phyloP scores from a whole-genome alignment of 768 basidiomycete species.

The Serpula lacrymans region DNA sequence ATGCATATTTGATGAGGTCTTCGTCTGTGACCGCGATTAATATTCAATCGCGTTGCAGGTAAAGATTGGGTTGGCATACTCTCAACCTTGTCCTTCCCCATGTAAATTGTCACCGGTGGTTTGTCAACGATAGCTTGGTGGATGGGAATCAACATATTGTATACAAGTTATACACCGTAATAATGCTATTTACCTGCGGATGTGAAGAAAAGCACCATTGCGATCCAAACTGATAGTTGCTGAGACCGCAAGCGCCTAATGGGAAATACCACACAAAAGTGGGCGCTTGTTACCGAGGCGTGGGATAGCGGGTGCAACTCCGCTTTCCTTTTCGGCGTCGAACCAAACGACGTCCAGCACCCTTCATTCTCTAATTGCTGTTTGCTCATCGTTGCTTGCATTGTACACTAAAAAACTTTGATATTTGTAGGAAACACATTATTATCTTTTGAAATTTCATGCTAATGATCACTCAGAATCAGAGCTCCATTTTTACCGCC shows the following conservation, averaged over 20 bases:
- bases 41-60: too few relatives aligned
- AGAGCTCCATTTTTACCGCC: background rate
- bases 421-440: background rate
- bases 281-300: background rate
- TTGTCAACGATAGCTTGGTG: conserved; percentile 58
- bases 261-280: background rate
- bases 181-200: conserved; percentile 38
- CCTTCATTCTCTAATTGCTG: conserved; percentile 1
- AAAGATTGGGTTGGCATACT: conserved; percentile 48
- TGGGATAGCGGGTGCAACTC: background rate
- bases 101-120: conserved; percentile 76
- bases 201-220: conserved; percentile 66
- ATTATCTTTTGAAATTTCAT: background rate
- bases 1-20: conserved; percentile 89
- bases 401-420: background rate
- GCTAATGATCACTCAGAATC: conserved; percentile 2
- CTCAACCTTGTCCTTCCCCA: conserved; percentile 97
- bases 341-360: background rate
- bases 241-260: background rate
- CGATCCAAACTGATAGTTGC: background rate
- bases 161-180: background rate
- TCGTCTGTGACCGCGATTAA: conserved; percentile 60
- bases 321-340: background rate
- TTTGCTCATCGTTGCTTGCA: background rate
- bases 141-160: conserved; percentile 5